Percentiles rank a stretch among this genome's conserved stretches.
Evolutionary conservation across 805 yeast genomes (phyloP).

Genomic region (Wickerhamiella brachini): DNA sequence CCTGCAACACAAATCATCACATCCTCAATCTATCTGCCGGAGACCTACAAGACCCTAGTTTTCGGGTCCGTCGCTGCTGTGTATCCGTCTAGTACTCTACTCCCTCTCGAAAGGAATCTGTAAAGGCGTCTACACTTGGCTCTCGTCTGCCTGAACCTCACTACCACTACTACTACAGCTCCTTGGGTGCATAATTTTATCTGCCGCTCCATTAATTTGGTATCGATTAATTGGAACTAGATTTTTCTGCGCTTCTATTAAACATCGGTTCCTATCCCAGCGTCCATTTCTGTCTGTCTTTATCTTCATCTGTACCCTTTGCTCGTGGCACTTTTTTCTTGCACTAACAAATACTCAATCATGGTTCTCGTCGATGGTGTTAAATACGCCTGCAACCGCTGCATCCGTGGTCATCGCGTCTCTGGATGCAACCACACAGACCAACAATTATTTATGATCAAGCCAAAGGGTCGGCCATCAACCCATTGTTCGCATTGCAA

Average conservation of each 20-base stretch:
- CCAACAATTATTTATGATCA: constrained; percentile 80
- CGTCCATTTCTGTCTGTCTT: not conserved
- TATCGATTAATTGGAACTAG: not conserved
- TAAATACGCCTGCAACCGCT: constrained; percentile 91
- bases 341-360: not conserved
- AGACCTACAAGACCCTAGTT: not conserved
- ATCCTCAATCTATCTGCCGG: not conserved
- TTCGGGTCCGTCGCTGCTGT: not conserved
- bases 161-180: not conserved
- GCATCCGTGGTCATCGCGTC: constrained; percentile 93
- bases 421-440: constrained; percentile 88
- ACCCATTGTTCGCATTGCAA: constrained; percentile 78
- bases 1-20: not conserved
- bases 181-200: not conserved
- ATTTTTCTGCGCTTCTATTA: not conserved
- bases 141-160: not conserved
- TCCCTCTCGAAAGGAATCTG: not conserved
- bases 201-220: not conserved
- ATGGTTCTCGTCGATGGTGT: constrained; percentile 90
- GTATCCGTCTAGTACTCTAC: not conserved
- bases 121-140: not conserved
- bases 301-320: not conserved
- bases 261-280: not conserved
- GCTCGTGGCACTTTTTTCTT: too few species aligned
- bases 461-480: constrained; percentile 93